Percentiles rank a stretch among this genome's conserved stretches.
These are phyloP conservation scores for Pestalotiopsis sp. DNA, from an alignment of 2,329 filamentous ascomycete species.

Conservation along the genomic window DNA sequence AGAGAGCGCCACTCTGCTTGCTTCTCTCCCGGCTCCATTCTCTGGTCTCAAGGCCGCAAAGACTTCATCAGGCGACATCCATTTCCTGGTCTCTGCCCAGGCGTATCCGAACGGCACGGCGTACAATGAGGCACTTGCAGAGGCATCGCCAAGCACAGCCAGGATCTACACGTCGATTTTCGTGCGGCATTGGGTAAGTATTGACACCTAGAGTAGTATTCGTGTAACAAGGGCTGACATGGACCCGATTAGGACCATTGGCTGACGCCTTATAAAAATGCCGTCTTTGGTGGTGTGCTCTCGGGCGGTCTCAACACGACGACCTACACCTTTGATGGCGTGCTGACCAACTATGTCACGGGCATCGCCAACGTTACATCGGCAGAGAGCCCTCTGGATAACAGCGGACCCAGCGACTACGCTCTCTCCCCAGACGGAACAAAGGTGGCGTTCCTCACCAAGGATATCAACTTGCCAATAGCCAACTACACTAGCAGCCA, in stretches of 20 bases:
- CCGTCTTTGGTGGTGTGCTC: conserved; percentile 61
- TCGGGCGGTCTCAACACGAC: conserved; percentile 22
- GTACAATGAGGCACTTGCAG: conserved; percentile 52
- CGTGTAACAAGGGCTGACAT: background rate
- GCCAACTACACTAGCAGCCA: conserved; percentile 51
- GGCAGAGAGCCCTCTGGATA: conserved; percentile 49
- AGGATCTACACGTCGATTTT: conserved; percentile 59
- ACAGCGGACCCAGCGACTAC: conserved; percentile 60
- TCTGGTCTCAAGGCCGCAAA: conserved; percentile 37
- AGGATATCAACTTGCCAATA: conserved; percentile 54
- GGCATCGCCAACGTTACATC: conserved; percentile 34
- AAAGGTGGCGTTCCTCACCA: conserved; percentile 55
- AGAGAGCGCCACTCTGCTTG: conserved; percentile 31
- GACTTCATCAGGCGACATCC: conserved; percentile 32
- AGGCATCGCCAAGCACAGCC: conserved; percentile 48
- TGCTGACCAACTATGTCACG: conserved; percentile 35
- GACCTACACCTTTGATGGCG: conserved; percentile 29
- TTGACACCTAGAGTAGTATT: background rate
- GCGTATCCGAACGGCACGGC: conserved; percentile 59
- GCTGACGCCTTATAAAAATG: conserved; percentile 55
- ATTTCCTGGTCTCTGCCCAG: conserved; percentile 48
- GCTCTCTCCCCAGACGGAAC: conserved; percentile 51
- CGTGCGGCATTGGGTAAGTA: conserved; percentile 55
- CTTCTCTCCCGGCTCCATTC: conserved; percentile 38
- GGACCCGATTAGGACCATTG: conserved; percentile 43